Base-by-base conservation (phyloP, 179 eudicot species). In the Spinacia oleracea region DNA sequence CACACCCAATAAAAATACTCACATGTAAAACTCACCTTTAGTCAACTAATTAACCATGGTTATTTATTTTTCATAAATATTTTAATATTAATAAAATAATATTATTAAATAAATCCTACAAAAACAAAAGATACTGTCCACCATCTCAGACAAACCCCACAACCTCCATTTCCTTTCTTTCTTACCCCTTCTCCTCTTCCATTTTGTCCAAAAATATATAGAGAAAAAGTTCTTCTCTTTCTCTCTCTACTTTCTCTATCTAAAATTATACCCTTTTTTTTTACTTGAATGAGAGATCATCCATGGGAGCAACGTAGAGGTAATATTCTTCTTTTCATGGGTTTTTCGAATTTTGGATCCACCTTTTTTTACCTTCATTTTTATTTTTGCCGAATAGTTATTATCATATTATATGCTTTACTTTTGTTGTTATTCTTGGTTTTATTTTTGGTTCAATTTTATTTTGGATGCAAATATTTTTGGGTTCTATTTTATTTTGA, bases 161-260 rank as follows among this genome's bases (percentile, higher is more conserved):
- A 29, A 23, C 59, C 60, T 25, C 23, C 40, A 29, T 50, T 65
- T 71, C 29, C 51, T 31, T 46, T 59, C 45, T 45, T 53, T 62
- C 63, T 63, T 45, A 23, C 68, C 58, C 31, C 58, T 50, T 43
- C 8, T 31, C 20, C 9, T 25, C 25, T 74, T 71, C 46, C 67
- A 67, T 73, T 80, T 74, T 80, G 82, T 80, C 78, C 35, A 50
- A 78, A 38, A 67, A 10, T n/a, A n/a, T n/a, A 43, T 35, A 64
- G 31, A 75, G 45, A 53, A 31, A 31, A 18, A 11, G 11, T 18
- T 42, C 25, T 32, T 32, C 31, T 34, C 59, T 46, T 9, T 45
- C 43, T 72, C 51, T 46, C 59, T 46, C 53, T 29, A 6, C 32
- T 67, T 56, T 38, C 40, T 42, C 56, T 60, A 38, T 27, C 42